phyloP scores from a whole-genome alignment of 1,139 yeast species.

The Blastobotrys aristatus region DNA sequence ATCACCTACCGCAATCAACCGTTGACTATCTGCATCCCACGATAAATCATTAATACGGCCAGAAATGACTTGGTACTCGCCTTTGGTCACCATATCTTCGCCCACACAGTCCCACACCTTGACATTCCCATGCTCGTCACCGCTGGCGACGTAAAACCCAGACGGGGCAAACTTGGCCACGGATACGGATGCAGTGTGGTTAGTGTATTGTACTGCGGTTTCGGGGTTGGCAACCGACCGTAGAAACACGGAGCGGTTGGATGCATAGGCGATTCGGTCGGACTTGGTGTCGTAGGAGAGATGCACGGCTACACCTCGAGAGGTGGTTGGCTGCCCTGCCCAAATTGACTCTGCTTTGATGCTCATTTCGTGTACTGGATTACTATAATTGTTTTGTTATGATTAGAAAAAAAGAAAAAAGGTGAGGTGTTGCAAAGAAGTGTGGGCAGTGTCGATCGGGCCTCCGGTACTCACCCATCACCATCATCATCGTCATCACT shows the following conservation, averaged over 20 bases:
- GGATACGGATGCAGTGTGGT: conserved; percentile 66
- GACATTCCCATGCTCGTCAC: conserved; percentile 83
- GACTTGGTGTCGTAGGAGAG: conserved; percentile 66
- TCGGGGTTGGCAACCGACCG: conserved; percentile 57
- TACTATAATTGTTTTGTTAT: background rate
- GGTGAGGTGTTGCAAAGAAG: background rate
- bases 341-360: conserved; percentile 28
- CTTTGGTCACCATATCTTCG: conserved; percentile 61
- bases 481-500: conserved; percentile 5
- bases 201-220: conserved; percentile 56
- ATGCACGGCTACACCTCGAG: conserved; percentile 64
- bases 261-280: conserved; percentile 69
- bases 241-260: conserved; percentile 74
- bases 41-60: conserved; percentile 81
- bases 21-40: conserved; percentile 87
- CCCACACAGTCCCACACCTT: conserved; percentile 78
- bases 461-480: background rate
- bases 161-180: conserved; percentile 86
- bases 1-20: conserved; percentile 91
- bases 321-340: conserved; percentile 78
- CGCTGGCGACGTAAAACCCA: conserved; percentile 87
- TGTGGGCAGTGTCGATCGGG: too few species aligned
- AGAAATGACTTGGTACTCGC: conserved; percentile 75
- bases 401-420: background rate
- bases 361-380: conserved; percentile 6